Evolutionary conservation across 208 protist genomes (phyloP).

Genomic region (Leishmania guyanensis): DNA sequence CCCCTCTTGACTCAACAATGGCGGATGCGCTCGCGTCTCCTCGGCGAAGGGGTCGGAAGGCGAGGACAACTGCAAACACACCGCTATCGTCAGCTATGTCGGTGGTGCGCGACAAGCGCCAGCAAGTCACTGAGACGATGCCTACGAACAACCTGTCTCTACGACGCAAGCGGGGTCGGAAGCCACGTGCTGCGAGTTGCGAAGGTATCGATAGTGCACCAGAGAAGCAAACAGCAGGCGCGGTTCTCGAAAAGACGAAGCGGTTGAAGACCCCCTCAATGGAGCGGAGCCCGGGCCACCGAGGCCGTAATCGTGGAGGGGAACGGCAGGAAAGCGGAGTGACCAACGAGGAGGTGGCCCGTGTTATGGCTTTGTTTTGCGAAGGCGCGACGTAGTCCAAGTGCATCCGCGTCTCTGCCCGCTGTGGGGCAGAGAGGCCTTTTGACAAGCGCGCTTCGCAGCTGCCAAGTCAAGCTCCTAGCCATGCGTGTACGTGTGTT

Average conservation of each 20-base stretch:
- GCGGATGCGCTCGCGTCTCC: slow-evolving; percentile 1
- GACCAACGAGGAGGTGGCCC: background rate
- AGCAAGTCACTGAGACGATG: background rate
- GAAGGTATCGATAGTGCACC: background rate
- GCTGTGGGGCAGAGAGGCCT: background rate
- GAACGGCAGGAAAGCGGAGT: background rate
- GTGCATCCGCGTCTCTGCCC: background rate
- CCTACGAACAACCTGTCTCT: background rate
- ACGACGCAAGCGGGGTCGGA: background rate
- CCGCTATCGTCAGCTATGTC: background rate
- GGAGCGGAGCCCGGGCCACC: too few species aligned
- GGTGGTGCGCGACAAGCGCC: background rate
- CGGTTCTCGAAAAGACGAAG: background rate
- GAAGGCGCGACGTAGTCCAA: background rate
- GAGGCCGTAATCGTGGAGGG: background rate
- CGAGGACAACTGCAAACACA: too few species aligned
- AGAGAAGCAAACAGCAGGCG: background rate
- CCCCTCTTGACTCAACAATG: too few species aligned
- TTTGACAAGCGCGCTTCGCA: background rate
- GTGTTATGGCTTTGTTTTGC: background rate
- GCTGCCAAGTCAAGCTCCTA: too few species aligned
- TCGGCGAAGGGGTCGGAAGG: background rate
- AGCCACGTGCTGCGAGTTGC: background rate
- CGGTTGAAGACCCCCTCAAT: background rate
- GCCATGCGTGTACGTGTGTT: background rate